Percentiles rank a stretch among this genome's conserved stretches.
Conservation (phyloP, 345 rosid species). For the Physaria fendleri region DNA sequence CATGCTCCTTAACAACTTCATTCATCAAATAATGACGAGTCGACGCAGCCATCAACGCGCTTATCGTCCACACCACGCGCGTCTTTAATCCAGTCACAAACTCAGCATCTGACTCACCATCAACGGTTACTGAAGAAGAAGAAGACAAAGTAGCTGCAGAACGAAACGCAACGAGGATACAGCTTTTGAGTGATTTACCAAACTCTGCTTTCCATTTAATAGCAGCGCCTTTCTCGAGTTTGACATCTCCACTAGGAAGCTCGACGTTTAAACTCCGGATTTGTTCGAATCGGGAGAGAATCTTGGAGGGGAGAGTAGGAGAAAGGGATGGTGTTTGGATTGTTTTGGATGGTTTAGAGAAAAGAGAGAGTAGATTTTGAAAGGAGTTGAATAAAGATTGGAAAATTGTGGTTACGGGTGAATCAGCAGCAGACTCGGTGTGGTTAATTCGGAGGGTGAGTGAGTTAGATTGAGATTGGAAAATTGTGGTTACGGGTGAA, state of each 20-base stretch:
- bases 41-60: constrained; percentile 20
- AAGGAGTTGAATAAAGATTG: constrained; percentile 15
- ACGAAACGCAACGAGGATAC: constrained; percentile 22
- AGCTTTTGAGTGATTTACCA: constrained; percentile 19
- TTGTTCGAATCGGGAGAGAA: constrained; percentile 18
- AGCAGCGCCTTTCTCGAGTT: constrained; percentile 15
- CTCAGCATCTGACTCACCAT: constrained; percentile 20
- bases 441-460: constrained; percentile 20
- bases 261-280: constrained; percentile 6
- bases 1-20: constrained; percentile 19
- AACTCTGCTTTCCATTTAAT: constrained; percentile 24
- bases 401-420: not conserved
- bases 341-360: constrained; percentile 26
- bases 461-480: constrained; percentile 26
- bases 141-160: constrained; percentile 10
- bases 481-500: no score
- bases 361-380: not conserved
- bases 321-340: not conserved
- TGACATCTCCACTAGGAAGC: constrained; percentile 8
- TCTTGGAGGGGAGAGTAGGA: constrained; percentile 13
- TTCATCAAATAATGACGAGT: constrained; percentile 21
- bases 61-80: constrained; percentile 29
- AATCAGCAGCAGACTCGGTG: not conserved
- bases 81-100: constrained; percentile 25
- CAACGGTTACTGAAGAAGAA: not conserved